Percentiles rank a stretch among this genome's conserved stretches.
Evolutionary conservation across 495 filamentous ascomycete species (phyloP).

Genomic region (Pyrenula aspistea): DNA sequence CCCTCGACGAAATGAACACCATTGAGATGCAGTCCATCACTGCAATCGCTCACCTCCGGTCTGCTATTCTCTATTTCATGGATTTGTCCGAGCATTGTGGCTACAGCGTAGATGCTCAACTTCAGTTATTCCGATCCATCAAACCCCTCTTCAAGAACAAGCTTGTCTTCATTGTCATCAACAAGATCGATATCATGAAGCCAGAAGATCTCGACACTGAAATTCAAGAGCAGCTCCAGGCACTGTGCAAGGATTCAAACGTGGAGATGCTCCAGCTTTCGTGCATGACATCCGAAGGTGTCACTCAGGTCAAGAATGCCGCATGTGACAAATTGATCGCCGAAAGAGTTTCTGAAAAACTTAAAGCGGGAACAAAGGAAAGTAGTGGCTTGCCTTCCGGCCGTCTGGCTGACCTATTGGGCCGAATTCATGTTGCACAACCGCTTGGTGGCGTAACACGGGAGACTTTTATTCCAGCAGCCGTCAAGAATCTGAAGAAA

Average conservation of each 20-base stretch:
- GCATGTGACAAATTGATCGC: slow-evolving; percentile 89
- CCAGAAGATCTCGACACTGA: slow-evolving; percentile 82
- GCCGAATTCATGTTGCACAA: slow-evolving; percentile 89
- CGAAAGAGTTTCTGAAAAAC: slow-evolving; percentile 85
- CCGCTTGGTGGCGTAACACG: slow-evolving; percentile 67
- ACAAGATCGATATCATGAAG: slow-evolving; percentile 88
- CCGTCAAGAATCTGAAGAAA: slow-evolving; percentile 64
- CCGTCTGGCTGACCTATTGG: slow-evolving; percentile 75
- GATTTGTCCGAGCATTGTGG: slow-evolving; percentile 96
- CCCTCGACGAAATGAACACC: slow-evolving; percentile 98
- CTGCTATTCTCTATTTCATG: slow-evolving; percentile 95
- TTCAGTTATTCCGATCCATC: slow-evolving; percentile 87
- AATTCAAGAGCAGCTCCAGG: slow-evolving; percentile 63
- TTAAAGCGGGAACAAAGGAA: slow-evolving; percentile 67
- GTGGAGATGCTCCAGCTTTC: slow-evolving; percentile 86
- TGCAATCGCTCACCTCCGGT: slow-evolving; percentile 89
- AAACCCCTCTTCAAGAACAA: slow-evolving; percentile 96
- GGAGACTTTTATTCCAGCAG: slow-evolving; percentile 84
- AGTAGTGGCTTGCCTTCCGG: slow-evolving; percentile 58
- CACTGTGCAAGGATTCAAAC: slow-evolving; percentile 69
- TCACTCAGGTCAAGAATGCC: slow-evolving; percentile 87
- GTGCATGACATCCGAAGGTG: slow-evolving; percentile 88
- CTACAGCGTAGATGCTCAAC: slow-evolving; percentile 84
- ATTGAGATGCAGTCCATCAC: slow-evolving; percentile 99
- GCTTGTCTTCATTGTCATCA: slow-evolving; percentile 88